A percentile compares a stretch with the other conserved stretches of the same genome.
phyloP scores from a whole-genome alignment of 257 asterid genomes.

The Penstemon davidsonii region DNA sequence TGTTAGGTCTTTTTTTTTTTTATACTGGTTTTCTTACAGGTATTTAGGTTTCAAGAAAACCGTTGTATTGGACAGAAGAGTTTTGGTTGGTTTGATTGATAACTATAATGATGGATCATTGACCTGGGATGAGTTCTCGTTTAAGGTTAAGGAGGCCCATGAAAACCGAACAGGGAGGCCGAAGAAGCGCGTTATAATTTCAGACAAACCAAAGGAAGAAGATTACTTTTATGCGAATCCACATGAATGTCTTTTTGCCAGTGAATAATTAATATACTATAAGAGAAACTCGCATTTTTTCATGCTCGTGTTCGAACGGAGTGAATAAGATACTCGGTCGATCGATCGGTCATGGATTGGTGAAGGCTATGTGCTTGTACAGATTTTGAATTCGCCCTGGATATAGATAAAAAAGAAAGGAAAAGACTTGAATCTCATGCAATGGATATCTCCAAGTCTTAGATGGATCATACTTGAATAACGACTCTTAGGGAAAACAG shows the following conservation, averaged over 20 bases:
- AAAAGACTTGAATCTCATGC: no score
- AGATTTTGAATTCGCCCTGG: no score
- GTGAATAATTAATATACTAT: constrained; percentile 25
- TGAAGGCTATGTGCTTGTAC: neutral
- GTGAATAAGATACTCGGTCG: constrained; percentile 20
- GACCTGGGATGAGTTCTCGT: constrained; percentile 63
- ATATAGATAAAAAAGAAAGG: no score
- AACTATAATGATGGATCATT: constrained; percentile 35
- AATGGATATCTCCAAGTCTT: no score
- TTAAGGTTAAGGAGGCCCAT: constrained; percentile 47
- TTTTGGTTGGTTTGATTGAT: constrained; percentile 54
- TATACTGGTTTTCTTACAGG: constrained; percentile 28
- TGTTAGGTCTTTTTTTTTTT: no score
- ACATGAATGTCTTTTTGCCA: constrained; percentile 52
- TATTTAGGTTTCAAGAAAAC: constrained; percentile 61
- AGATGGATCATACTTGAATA: no score
- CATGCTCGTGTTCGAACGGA: neutral
- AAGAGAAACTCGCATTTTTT: neutral
- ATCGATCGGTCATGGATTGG: neutral
- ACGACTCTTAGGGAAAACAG: no score
- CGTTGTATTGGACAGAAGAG: constrained; percentile 48
- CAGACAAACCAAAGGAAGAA: constrained; percentile 66
- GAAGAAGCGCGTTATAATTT: constrained; percentile 32
- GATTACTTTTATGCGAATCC: constrained; percentile 76
- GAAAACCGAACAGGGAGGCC: constrained; percentile 52